Base-by-base conservation (phyloP, 1,284 basidiomycete species). In the Trichosporon sp. region DNA sequence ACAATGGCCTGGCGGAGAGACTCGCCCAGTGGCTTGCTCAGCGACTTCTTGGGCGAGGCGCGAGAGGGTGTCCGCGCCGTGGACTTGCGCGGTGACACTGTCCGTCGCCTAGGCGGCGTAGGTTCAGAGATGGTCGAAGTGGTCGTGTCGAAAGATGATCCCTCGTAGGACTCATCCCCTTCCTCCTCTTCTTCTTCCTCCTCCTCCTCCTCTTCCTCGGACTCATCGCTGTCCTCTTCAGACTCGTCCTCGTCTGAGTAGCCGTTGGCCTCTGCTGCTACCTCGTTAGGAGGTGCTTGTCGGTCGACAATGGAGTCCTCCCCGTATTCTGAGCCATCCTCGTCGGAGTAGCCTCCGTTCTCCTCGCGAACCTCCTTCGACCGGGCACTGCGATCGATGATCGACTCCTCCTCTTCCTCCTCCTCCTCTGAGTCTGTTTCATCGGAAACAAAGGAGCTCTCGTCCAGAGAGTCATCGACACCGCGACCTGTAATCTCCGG, bases 131-230 rank as follows among this genome's bases (percentile, higher is more conserved):
- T 60, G 19, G 56, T 60, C 2, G 69, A 66, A 8, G 49, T 52
- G 16, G 69, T 64, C 9, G 46, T 32, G n/a, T 61, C 58, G 21
- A 74, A 74, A 2, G 73, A 74, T 4, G 70, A 70, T 23, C 73
- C 75, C 23, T 71, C 70, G 7, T 71, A 71, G 10, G 76, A 75
- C 3, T 76, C 76, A 27, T 75, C 74, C 13, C 73, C 75, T 10
- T 71, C 73, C 6, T 77, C 74, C 16, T 73, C 71, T 16, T 77
- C 76, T 19, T 74, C 74, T 1, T 74, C 71, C 23, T 73, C 62
- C 19, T 62, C 62, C 31, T 63, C 61, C 31, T 60, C 64, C 13
- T 64, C 61, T 21, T 65, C 66, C 25, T 52, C 62, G n/a, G n/a
- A n/a, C n/a, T 68, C 64, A 25, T 69, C 66, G 9, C 56, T 60